A percentile compares a stretch with the other conserved stretches of the same genome.
Conservation (phyloP, 495 filamentous ascomycete species). For the Collariella sp. region DNA sequence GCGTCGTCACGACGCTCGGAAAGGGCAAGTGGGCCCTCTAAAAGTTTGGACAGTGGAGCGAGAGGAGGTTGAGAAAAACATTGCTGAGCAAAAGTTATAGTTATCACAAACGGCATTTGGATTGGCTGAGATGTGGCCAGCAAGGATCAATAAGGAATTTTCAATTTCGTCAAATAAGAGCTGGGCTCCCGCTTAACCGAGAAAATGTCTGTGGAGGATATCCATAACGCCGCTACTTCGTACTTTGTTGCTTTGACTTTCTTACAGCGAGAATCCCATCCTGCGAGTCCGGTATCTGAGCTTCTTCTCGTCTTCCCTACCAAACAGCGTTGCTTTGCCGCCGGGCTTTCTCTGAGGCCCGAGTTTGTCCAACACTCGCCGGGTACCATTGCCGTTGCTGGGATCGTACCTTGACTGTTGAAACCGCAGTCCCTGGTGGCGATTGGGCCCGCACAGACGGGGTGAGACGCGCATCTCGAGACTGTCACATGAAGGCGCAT, state of each 20-base stretch:
- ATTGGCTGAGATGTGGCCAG: no score
- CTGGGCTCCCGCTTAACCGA: constrained; percentile 21
- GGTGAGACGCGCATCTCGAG: background rate
- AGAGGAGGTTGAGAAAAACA: constrained; percentile 5
- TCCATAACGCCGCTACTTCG: background rate
- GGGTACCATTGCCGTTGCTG: constrained; percentile 5
- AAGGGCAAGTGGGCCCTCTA: background rate
- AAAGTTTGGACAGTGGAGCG: constrained; percentile 3
- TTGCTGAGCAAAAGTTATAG: constrained; percentile 23
- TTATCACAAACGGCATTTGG: constrained; percentile 17
- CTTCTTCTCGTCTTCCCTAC: background rate
- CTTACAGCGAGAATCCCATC: background rate
- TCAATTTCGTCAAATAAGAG: constrained; percentile 23
- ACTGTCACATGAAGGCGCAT: background rate
- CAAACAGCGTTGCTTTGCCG: background rate
- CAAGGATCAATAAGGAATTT: constrained; percentile 21
- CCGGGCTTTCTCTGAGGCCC: background rate
- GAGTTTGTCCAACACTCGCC: background rate
- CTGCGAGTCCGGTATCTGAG: background rate
- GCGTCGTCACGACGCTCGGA: background rate
- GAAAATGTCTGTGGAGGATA: constrained; percentile 8
- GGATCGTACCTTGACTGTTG: background rate
- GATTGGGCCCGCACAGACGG: background rate
- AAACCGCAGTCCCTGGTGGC: no score
- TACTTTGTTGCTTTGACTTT: background rate